A percentile compares a stretch with the other conserved stretches of the same genome.
Evolutionary conservation across 2,329 filamentous ascomycete genomes (phyloP).

Genomic region (Fusarium solani-melongenae): DNA sequence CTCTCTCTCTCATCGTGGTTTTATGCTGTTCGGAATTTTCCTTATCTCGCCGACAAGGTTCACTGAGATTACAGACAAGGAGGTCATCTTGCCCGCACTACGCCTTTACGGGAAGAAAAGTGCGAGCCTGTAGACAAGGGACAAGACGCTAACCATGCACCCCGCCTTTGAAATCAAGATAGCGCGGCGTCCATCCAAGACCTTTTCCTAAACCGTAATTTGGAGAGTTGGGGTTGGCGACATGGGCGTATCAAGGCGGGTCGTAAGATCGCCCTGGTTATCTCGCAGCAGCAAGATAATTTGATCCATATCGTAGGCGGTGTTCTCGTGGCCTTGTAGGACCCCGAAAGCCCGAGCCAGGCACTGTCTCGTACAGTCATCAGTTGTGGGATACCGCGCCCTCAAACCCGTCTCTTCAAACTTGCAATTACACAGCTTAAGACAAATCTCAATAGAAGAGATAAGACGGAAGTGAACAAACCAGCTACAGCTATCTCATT

Average conservation of each 20-base stretch:
- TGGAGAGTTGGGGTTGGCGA: background rate
- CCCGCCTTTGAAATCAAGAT: background rate
- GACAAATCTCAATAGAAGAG: background rate
- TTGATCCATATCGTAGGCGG: background rate
- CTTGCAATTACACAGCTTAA: background rate
- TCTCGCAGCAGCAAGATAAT: background rate
- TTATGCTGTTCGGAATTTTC: background rate
- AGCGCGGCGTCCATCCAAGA: background rate
- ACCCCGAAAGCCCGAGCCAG: background rate
- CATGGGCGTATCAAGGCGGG: background rate
- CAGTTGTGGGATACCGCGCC: background rate
- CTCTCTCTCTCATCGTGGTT: background rate
- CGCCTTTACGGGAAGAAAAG: background rate
- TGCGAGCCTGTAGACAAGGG: background rate
- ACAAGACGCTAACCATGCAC: background rate
- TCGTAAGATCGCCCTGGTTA: background rate
- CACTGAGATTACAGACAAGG: background rate
- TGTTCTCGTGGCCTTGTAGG: background rate
- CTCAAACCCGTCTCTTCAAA: background rate
- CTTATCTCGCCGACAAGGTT: background rate
- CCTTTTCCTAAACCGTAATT: background rate
- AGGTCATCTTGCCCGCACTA: background rate
- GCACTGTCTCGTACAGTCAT: background rate
- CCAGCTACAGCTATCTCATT: too few species aligned
- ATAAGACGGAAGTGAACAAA: background rate